phyloP scores from a whole-genome alignment of 2,329 filamentous ascomycete genomes.

The Monilinia fructicola region DNA sequence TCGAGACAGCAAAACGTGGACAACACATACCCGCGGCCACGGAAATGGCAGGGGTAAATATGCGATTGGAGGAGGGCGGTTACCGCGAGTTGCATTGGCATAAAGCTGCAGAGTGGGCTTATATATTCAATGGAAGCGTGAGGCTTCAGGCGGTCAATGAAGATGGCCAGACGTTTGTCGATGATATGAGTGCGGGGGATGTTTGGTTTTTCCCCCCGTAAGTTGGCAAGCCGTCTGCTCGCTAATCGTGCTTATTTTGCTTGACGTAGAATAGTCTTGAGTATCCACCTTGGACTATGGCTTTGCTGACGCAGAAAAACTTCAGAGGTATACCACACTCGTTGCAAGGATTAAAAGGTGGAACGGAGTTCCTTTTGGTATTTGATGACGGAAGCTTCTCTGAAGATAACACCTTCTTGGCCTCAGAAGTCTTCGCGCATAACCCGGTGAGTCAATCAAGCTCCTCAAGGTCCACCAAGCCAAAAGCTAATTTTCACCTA shows the following conservation, averaged over 20 bases:
- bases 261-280: neutral
- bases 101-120: slow-evolving; percentile 77
- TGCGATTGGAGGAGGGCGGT: slow-evolving; percentile 70
- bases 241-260: neutral
- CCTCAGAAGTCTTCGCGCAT: slow-evolving; percentile 67
- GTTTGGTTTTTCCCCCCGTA: slow-evolving; percentile 76
- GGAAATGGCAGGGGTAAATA: slow-evolving; percentile 76
- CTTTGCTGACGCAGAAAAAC: neutral
- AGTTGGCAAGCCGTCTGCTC: slow-evolving; percentile 34
- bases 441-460: slow-evolving; percentile 30
- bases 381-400: slow-evolving; percentile 61
- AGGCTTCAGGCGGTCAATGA: slow-evolving; percentile 72
- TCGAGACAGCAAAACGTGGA: slow-evolving; percentile 69
- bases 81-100: slow-evolving; percentile 81
- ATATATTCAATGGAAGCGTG: slow-evolving; percentile 68
- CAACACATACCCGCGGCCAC: slow-evolving; percentile 63
- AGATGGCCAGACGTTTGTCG: slow-evolving; percentile 74
- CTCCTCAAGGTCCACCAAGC: no score
- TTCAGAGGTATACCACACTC: slow-evolving; percentile 70
- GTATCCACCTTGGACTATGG: neutral
- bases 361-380: slow-evolving; percentile 62
- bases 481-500: slow-evolving; percentile 23
- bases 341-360: slow-evolving; percentile 69
- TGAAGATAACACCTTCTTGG: slow-evolving; percentile 71
- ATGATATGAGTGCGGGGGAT: slow-evolving; percentile 73